Percentiles rank a stretch among this genome's conserved stretches.
Evolutionary conservation across 1,139 yeast species (phyloP).

Genomic region (Yamadazyma pseudoaaseri): DNA sequence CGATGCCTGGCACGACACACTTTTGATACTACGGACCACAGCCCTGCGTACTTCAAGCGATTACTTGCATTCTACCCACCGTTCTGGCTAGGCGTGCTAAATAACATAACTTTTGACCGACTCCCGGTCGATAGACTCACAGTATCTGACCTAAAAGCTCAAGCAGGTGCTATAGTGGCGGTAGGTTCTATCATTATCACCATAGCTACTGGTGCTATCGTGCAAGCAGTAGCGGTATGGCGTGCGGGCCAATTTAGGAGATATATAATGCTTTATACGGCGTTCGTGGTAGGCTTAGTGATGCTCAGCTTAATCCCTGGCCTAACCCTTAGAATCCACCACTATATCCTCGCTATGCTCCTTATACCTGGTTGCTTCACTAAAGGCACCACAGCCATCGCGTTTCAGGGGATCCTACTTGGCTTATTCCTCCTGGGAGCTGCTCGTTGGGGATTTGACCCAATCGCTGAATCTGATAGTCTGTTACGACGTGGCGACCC

Average conservation of each 20-base stretch:
- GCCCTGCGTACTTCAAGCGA: conserved; percentile 38
- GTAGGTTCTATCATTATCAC: conserved; percentile 48
- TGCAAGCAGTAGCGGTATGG: conserved; percentile 84
- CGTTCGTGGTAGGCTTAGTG: conserved; percentile 46
- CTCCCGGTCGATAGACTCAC: conserved; percentile 86
- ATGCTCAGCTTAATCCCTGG: conserved; percentile 59
- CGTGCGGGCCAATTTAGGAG: conserved; percentile 66
- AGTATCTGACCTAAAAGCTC: conserved; percentile 62
- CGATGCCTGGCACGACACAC: conserved; percentile 45
- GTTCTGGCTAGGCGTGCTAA: conserved; percentile 83
- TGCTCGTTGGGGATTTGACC: conserved; percentile 91
- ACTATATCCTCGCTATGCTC: conserved; percentile 77
- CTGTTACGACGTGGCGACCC: conserved; percentile 78
- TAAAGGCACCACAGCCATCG: conserved; percentile 63
- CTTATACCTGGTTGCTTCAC: conserved; percentile 88
- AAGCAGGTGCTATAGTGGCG: conserved; percentile 76
- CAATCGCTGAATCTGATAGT: conserved; percentile 75
- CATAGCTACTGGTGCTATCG: conserved; percentile 52
- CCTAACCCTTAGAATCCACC: conserved; percentile 79
- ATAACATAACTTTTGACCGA: conserved; percentile 84
- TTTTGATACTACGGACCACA: conserved; percentile 13
- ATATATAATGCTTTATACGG: conserved; percentile 52
- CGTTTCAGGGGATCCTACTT: conserved; percentile 79
- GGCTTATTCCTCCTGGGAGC: conserved; percentile 85
- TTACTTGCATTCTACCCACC: conserved; percentile 71